Evolutionary conservation across 805 yeast genomes (phyloP), one percentile per base, ranked within the genome.

Genomic region (Candida peoriensis): DNA sequence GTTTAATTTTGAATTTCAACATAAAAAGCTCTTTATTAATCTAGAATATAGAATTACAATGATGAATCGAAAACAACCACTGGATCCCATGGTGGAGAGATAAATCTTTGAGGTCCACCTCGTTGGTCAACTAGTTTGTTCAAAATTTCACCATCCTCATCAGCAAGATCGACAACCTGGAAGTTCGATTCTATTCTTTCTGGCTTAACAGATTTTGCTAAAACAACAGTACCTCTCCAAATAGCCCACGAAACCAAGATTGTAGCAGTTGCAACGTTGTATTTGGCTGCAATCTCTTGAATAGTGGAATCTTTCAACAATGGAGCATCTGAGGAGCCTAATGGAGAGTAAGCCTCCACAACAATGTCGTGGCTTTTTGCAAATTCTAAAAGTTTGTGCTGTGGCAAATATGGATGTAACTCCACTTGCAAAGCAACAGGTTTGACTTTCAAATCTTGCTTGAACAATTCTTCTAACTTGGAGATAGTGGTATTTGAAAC

Each of bases 211-310:
- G 76, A 70, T 52, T 73, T 72, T 36, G 78, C 76, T 40, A 72
- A 52, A 7, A 74, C 77, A 28, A 76, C 72, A 24, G 72, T 62
- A 24, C 71, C 75, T 60, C 83, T 73, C 52, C 66, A 62, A 20
- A 73, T 57, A 23, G 72, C 76, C 85, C 85, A 79, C 19, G 79
- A 72, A 42, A 78, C 61, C 36, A 74, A 60, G 22, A 77, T 50
- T 36, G 70, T 69, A 11, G 78, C 81, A 9, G 77, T 66, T 8
- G 56, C 53, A 10, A 55, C 59, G 9, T 48, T 49, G 41, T 66
- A 54, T 39, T 66, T 65, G 24, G 65, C 54, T 9, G 81, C 79
- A 30, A 78, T 50, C 10, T 59, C 56, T 11, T 49, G 39, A 14
- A 79, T 49, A 5, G 60, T 54, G 23, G 60, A 64, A 44, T 77